phyloP scores from a whole-genome alignment of 1,284 basidiomycete species.

The Trametes versicolor region DNA sequence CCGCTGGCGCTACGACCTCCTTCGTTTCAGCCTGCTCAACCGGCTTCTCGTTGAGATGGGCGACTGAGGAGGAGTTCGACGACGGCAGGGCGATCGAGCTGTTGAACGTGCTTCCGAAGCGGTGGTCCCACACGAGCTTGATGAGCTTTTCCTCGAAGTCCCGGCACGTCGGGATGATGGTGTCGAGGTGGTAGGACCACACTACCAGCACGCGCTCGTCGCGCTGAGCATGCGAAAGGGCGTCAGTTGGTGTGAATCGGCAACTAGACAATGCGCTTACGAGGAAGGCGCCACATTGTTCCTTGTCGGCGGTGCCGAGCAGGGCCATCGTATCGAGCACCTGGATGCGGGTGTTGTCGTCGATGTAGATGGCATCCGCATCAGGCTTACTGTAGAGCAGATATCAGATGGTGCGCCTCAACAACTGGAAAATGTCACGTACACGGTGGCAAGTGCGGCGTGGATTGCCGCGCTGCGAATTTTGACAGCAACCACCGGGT shows the following conservation, averaged over 20 bases:
- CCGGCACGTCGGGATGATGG: conserved; percentile 67
- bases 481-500: conserved; percentile 86
- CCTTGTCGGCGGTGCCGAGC: conserved; percentile 78
- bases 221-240: conserved; percentile 52
- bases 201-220: conserved; percentile 79
- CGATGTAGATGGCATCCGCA: conserved; percentile 63
- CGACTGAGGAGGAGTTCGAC: conserved; percentile 59
- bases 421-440: conserved; percentile 44
- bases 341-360: conserved; percentile 68
- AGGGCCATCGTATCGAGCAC: conserved; percentile 69
- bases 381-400: conserved; percentile 54
- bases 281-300: conserved; percentile 87
- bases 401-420: conserved; percentile 5
- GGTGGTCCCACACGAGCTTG: conserved; percentile 80
- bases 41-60: conserved; percentile 58
- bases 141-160: conserved; percentile 84
- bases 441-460: conserved; percentile 77
- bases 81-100: conserved; percentile 42
- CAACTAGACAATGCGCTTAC: conserved; percentile 49
- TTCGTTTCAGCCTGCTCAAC: conserved; percentile 34
- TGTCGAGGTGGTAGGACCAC: conserved; percentile 81
- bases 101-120: conserved; percentile 50
- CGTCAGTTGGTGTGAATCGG: not conserved
- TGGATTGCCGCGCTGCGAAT: conserved; percentile 82
- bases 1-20: conserved; percentile 41